A percentile compares a stretch with the other conserved stretches of the same genome.
phyloP scores from a whole-genome alignment of 805 yeast species.

The Candida loeiensis region DNA sequence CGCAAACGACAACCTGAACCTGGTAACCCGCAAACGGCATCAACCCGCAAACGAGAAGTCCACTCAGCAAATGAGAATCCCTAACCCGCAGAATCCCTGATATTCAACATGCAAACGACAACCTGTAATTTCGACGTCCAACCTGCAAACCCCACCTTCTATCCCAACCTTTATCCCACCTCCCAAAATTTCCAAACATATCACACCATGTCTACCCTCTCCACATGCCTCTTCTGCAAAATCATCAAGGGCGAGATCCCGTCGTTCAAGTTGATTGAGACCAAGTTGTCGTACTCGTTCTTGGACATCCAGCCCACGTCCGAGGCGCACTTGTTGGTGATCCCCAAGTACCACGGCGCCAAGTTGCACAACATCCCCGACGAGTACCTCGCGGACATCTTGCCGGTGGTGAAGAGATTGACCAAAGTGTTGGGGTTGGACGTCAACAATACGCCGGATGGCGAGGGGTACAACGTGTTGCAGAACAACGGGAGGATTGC shows the following conservation, averaged over 20 bases:
- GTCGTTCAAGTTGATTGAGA: constrained; percentile 83
- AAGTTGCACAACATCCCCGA: constrained; percentile 91
- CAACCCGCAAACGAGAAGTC: too few relatives aligned
- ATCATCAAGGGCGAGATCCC: constrained; percentile 96
- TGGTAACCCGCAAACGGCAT: too few relatives aligned
- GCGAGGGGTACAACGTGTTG: constrained; percentile 78
- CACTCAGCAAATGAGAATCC: too few relatives aligned
- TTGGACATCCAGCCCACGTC: constrained; percentile 92
- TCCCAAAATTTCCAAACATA: not conserved
- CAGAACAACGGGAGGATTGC: constrained; percentile 96
- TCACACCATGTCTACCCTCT: too few relatives aligned
- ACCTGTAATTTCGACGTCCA: not conserved
- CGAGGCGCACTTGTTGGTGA: constrained; percentile 81
- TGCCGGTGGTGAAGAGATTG: constrained; percentile 85
- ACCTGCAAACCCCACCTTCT: not conserved
- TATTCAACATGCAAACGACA: too few relatives aligned
- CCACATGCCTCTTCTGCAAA: constrained; percentile 86
- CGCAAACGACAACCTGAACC: too few relatives aligned
- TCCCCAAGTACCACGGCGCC: constrained; percentile 93
- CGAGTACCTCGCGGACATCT: constrained; percentile 77
- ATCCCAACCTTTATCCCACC: not conserved
- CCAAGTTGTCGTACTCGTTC: constrained; percentile 77
- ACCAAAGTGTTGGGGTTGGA: constrained; percentile 69
- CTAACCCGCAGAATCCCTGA: too few relatives aligned
- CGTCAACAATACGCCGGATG: constrained; percentile 56